phyloP scores from a whole-genome alignment of 1,284 basidiomycete species.

The Phylloporus sp. region DNA sequence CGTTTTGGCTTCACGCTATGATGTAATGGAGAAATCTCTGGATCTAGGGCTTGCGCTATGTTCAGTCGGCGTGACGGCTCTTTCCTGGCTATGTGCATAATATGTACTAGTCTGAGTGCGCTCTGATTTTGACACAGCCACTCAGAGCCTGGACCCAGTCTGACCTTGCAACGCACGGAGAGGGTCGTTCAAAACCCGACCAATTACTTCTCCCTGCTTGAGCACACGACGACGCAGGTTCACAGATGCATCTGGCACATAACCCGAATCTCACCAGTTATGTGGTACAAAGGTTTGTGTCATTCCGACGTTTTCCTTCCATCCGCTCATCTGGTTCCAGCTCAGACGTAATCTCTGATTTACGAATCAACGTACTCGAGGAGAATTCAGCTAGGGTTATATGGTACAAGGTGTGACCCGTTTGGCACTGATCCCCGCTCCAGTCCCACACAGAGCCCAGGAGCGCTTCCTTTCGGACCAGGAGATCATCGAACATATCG shows the following conservation, averaged over 20 bases:
- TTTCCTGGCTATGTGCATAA: no score
- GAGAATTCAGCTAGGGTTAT: constrained; percentile 61
- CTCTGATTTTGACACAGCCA: constrained; percentile 27
- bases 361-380: constrained; percentile 64
- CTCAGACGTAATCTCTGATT: constrained; percentile 75
- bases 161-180: neutral
- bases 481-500: constrained; percentile 74
- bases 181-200: constrained; percentile 20
- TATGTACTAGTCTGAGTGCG: no score
- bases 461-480: constrained; percentile 73
- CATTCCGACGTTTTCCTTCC: neutral
- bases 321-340: constrained; percentile 39
- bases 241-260: constrained; percentile 23
- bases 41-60: no score
- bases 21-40: no score
- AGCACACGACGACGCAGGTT: neutral
- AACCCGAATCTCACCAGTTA: constrained; percentile 39
- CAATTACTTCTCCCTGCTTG: neutral
- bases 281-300: constrained; percentile 38
- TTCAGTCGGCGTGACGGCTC: no score
- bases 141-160: neutral
- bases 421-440: neutral
- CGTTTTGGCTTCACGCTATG: no score
- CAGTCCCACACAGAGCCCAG: constrained; percentile 41
- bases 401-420: constrained; percentile 70